Evolutionary conservation across 2,329 filamentous ascomycete species (phyloP).

Genomic region (Helotiales sp.): DNA sequence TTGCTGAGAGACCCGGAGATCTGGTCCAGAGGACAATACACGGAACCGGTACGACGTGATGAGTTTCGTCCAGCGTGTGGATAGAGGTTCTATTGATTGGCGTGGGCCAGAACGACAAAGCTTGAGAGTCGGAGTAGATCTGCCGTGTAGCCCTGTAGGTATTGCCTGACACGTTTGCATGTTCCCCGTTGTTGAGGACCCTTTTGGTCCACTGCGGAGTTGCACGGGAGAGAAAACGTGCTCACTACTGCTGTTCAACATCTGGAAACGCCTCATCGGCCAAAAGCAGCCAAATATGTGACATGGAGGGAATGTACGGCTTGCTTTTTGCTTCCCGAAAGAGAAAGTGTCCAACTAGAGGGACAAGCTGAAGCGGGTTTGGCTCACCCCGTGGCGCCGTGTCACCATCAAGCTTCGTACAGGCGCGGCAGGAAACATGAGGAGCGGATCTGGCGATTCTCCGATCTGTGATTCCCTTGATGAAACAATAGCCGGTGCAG

Average conservation of each 20-base stretch:
- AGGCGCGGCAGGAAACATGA: slow-evolving; percentile 3
- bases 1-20: slow-evolving; percentile 2
- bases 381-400: slow-evolving; percentile 10
- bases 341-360: background rate
- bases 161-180: slow-evolving; percentile 8
- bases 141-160: slow-evolving; percentile 11
- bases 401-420: slow-evolving; percentile 1
- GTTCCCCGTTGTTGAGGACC: slow-evolving; percentile 3
- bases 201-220: background rate
- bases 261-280: background rate
- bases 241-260: background rate
- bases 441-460: slow-evolving; percentile 9
- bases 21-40: background rate
- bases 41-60: slow-evolving; percentile 4
- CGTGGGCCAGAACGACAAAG: background rate
- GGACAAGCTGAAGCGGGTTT: background rate
- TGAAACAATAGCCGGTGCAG: slow-evolving; percentile 15
- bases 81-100: background rate
- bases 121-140: slow-evolving; percentile 3
- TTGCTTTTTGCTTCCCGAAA: background rate
- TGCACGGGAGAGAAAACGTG: slow-evolving; percentile 5
- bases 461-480: slow-evolving; percentile 13
- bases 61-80: background rate
- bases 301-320: background rate
- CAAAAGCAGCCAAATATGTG: background rate